Conservation (phyloP, 257 asterid genomes). For the Nicotiana otophora region DNA sequence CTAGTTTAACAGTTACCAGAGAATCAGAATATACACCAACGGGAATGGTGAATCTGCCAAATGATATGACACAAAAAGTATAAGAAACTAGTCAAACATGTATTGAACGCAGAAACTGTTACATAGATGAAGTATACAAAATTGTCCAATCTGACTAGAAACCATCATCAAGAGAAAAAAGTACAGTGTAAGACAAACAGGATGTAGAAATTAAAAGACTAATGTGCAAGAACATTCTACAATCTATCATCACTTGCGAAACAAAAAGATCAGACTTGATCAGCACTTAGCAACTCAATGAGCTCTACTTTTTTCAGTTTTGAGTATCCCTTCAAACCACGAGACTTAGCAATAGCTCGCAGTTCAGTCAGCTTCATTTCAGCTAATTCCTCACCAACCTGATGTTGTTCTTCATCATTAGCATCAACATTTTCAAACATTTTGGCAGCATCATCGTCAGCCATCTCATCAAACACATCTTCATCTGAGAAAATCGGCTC, state of each 20-base stretch:
- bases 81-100: not conserved
- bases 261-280: conserved; percentile 13
- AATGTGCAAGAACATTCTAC: conserved; percentile 3
- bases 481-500: conserved; percentile 22
- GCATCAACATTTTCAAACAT: conserved; percentile 22
- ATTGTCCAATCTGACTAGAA: not conserved
- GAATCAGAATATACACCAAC: not conserved
- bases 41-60: not conserved
- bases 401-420: conserved; percentile 21
- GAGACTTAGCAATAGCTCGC: conserved; percentile 64
- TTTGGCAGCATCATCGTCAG: conserved; percentile 32
- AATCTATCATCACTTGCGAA: not conserved
- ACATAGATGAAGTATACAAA: conserved; percentile 1
- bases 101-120: not conserved
- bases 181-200: not conserved
- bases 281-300: conserved; percentile 32
- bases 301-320: conserved; percentile 62
- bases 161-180: not conserved
- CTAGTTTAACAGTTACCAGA: not conserved
- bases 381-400: conserved; percentile 19
- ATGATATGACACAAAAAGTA: not conserved
- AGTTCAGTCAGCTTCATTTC: conserved; percentile 57
- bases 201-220: not conserved
- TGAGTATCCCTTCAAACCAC: conserved; percentile 65
- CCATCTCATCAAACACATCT: conserved; percentile 31